Conservation (phyloP, 768 basidiomycete genomes). For the Lentinula guzmanii region DNA sequence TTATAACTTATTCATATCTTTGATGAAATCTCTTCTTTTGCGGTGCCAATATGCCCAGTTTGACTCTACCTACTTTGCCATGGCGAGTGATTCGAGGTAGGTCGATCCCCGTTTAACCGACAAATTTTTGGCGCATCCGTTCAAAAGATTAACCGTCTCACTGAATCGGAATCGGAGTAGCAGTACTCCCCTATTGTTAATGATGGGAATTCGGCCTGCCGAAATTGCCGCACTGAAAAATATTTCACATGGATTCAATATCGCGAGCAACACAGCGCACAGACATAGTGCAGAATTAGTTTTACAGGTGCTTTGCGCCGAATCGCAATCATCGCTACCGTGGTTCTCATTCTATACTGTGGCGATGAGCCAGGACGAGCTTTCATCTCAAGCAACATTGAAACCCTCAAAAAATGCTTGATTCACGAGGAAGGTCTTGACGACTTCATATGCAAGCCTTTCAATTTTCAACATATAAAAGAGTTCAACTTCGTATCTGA, state of each 20-base stretch:
- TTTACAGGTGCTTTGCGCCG: background rate
- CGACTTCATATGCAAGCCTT: background rate
- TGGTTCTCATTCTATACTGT: background rate
- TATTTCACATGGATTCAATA: background rate
- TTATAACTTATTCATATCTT: background rate
- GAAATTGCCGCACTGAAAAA: background rate
- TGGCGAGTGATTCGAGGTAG: background rate
- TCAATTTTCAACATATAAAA: background rate
- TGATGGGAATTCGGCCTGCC: no score
- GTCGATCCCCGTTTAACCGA: background rate
- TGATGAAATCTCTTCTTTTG: background rate
- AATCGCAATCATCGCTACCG: background rate
- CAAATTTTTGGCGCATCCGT: background rate
- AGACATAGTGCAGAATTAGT: background rate
- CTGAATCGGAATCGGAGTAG: background rate
- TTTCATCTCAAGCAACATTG: background rate
- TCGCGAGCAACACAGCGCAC: background rate
- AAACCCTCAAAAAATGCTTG: background rate
- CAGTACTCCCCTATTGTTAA: no score
- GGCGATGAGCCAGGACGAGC: background rate
- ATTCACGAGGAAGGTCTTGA: background rate
- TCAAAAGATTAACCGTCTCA: background rate
- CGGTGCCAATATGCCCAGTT: background rate
- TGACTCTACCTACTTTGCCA: background rate
- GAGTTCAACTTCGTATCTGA: background rate